Evolutionary conservation across 2,329 filamentous ascomycete species (phyloP), one percentile per base, ranked within the genome.

Genomic region (Pseudomassariella vexata): DNA sequence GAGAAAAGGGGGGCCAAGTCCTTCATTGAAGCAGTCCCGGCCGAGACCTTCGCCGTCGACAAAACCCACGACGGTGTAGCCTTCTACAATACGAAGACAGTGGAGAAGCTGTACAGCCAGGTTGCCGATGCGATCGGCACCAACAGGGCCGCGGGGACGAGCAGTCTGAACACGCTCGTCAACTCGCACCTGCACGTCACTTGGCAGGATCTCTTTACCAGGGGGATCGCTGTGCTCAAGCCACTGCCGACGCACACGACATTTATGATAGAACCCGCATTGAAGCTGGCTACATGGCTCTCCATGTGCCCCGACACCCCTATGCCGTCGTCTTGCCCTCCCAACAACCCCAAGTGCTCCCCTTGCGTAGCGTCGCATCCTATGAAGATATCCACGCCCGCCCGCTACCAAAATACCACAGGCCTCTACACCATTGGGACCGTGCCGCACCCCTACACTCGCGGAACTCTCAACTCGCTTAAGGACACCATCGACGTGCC

Each of bases 391-490:
- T 66, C 69, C n/a, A 82, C 79, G 1, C 75, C 79, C 3, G 60
- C 73, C 3, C 62, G 70, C 12, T 92, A 86, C 57, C 72, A 72
- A 34, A 95, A 95, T 56, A 72, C 70, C 5, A 79, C 80, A 10
- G 68, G 67, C 2, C 53, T 82, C 11, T 96, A 88, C 63, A 87
- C 83, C 3, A 85, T 98, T 41, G 88, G 83, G 37, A 85, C 80
- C 1, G 82, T 96, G 9, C 90, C 90, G 1, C 92, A 98, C 54
- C 92, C 92, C 0, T 94, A 88, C 65, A 95, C 89, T 2, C 68
- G 87, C 24, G 73, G 79, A 33, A 74, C 78, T 9, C 65, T 96
- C 12, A 70, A 77, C 37, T 70, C 77, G 41, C 70, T 77, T 36
- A 68, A 74, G 24, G 68, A 76, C 3, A 62, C 69, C 2, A 63